A percentile compares a stretch with the other conserved stretches of the same genome.
Evolutionary conservation across 305 asterid genomes (phyloP).

Genomic region (Solanum chacoense): DNA sequence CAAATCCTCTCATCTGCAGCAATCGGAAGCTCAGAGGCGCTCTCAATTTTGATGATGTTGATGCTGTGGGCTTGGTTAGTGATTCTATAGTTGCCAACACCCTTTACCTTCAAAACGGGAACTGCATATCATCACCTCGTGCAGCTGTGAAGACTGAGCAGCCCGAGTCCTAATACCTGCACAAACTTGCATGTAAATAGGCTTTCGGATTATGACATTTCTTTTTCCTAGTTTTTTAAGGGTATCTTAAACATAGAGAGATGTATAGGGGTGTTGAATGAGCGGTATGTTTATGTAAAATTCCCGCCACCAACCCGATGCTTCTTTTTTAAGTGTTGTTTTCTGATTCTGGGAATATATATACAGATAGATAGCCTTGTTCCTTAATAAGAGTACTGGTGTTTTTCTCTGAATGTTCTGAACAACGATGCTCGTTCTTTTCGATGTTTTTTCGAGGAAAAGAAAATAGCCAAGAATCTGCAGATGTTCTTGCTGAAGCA

Average conservation of each 20-base stretch:
- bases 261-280: conserved; percentile 22
- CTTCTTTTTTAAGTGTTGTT: conserved; percentile 3
- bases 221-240: not conserved
- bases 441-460: not conserved
- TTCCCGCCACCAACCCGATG: conserved; percentile 27
- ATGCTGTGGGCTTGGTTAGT: conserved; percentile 75
- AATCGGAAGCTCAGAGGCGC: conserved; percentile 62
- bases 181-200: conserved; percentile 33
- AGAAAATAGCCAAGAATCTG: not conserved
- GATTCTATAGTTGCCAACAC: conserved; percentile 77
- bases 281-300: conserved; percentile 21
- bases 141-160: conserved; percentile 57
- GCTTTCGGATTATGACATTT: not conserved
- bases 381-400: not conserved
- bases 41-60: conserved; percentile 74
- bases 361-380: not conserved
- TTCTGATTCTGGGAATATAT: conserved; percentile 1
- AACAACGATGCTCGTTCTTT: not conserved
- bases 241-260: conserved; percentile 2
- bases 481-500: not conserved
- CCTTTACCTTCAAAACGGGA: conserved; percentile 46
- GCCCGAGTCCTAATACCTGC: conserved; percentile 31
- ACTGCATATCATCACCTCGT: conserved; percentile 13
- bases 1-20: conserved; percentile 25
- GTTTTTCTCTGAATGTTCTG: not conserved